Evolutionary conservation across 371 early-diverging fungal species (phyloP), one percentile per base, ranked within the genome.

Genomic region (Smittium mucronatum): DNA sequence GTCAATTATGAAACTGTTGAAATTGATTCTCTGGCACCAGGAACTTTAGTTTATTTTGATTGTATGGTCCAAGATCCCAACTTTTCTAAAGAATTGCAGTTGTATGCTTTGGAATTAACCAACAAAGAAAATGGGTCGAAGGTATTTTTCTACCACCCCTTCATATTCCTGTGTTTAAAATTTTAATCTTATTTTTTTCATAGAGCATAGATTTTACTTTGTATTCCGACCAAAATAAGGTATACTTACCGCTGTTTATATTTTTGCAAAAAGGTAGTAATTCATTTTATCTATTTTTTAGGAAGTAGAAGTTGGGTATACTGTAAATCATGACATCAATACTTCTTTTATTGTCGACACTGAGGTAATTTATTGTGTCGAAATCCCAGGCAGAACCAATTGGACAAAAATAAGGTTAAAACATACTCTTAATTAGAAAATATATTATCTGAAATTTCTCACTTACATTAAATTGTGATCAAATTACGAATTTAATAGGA

Each of bases 61-160:
- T 84, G 82, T 72, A 84, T 85, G 82, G 82, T 85, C 17, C 85
- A 85, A 73, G 85, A 85, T 69, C 84, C 84, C 26, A 79, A 83
- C 58, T 76, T 80, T 36, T 79, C 80, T 68, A 74, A 80, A 33
- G 81, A 80, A 36, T 71, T 81, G 1, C 76, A 75, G 36, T 58
- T 81, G 29, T 35, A 36, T n/a, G 58, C 35, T 11, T n/a, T 32
- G n/a, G 63, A 68, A 47, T 34, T 61, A 15, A 47, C 31, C 58
- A 68, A 68, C 58, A 25, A 47, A 11, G 26, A 26, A 61, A 58
- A 59, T 2, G 47, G 47, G n/a, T n/a, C 58, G n/a, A 68, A 65
- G 34, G 65, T 65, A 61, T 61, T 61, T 61, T 16, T 32, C 32
- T 16, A 33, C 5, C n/a, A 47, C 21, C 21, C 21, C 21, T 47